Percentiles rank a stretch among this genome's conserved stretches.
Conservation (phyloP, 805 yeast genomes). For the Saturnispora zaruensis region DNA sequence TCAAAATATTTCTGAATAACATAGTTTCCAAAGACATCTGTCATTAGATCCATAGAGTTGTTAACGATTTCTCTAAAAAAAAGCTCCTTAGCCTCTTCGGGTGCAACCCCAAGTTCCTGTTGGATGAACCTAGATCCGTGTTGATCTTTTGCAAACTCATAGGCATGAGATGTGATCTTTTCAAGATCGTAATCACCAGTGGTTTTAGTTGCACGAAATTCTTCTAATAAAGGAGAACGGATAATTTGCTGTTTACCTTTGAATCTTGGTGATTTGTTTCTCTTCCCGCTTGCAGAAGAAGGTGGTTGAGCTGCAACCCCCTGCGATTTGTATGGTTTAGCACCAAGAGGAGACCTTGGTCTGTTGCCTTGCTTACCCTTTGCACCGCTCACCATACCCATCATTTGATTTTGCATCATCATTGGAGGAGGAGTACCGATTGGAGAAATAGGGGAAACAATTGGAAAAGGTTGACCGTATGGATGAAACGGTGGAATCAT, state of each 20-base stretch:
- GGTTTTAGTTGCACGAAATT: constrained; percentile 56
- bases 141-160: constrained; percentile 91
- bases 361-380: neutral
- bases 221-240: constrained; percentile 76
- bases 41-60: constrained; percentile 69
- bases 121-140: constrained; percentile 97
- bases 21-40: constrained; percentile 96
- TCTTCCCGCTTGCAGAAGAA: constrained; percentile 8
- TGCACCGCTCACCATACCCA: constrained; percentile 9
- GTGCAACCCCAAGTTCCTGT: constrained; percentile 63
- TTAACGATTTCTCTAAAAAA: constrained; percentile 79
- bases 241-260: constrained; percentile 40
- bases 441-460: constrained; percentile 20
- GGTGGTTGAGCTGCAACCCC: neutral
- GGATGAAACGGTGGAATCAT: constrained; percentile 46
- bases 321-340: constrained; percentile 1
- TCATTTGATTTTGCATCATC: constrained; percentile 10
- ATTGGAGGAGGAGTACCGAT: constrained; percentile 12
- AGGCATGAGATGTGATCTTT: constrained; percentile 78
- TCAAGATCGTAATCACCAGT: constrained; percentile 50
- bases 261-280: constrained; percentile 18
- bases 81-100: constrained; percentile 62
- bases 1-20: constrained; percentile 94
- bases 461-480: constrained; percentile 26
- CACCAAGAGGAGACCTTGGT: constrained; percentile 5